Evolutionary conservation across 2,329 filamentous ascomycete genomes (phyloP).

Genomic region (Emmonsiellopsis sp.): DNA sequence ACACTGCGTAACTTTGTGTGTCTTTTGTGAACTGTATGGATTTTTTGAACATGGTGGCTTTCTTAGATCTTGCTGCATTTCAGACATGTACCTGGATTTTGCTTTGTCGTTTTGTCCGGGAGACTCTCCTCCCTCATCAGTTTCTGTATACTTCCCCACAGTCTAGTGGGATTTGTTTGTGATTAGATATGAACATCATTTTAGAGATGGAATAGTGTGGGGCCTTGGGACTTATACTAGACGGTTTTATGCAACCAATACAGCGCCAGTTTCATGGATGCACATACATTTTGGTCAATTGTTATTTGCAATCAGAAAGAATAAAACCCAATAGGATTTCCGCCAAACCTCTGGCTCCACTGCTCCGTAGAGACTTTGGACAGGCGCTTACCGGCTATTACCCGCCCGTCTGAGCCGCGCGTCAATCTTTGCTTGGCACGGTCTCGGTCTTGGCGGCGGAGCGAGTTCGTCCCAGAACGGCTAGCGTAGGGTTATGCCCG

Average conservation of each 20-base stretch:
- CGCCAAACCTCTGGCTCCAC: too few relatives aligned
- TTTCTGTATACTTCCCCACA: not conserved
- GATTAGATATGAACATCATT: not conserved
- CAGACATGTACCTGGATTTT: not conserved
- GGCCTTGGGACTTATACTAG: not conserved
- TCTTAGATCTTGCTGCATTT: too few relatives aligned
- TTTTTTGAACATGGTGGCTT: too few relatives aligned
- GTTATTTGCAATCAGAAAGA: too few relatives aligned
- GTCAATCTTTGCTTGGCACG: not conserved
- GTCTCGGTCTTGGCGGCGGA: slow-evolving; percentile 40
- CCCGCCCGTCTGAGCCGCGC: not conserved
- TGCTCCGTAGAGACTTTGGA: too few relatives aligned
- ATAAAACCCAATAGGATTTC: too few relatives aligned
- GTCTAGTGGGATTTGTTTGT: not conserved
- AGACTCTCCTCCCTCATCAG: not conserved
- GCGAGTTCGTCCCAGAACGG: slow-evolving; percentile 12
- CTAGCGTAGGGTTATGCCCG: slow-evolving; percentile 38
- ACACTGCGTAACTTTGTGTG: too few relatives aligned
- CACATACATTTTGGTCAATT: not conserved
- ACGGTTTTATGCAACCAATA: not conserved
- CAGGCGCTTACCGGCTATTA: too few relatives aligned
- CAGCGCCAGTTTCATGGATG: not conserved
- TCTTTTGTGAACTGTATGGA: too few relatives aligned
- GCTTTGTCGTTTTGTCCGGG: not conserved
- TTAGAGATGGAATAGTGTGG: not conserved